Conservation (phyloP, 176 grass and related monocot genomes). For the Luzula sylvatica region DNA sequence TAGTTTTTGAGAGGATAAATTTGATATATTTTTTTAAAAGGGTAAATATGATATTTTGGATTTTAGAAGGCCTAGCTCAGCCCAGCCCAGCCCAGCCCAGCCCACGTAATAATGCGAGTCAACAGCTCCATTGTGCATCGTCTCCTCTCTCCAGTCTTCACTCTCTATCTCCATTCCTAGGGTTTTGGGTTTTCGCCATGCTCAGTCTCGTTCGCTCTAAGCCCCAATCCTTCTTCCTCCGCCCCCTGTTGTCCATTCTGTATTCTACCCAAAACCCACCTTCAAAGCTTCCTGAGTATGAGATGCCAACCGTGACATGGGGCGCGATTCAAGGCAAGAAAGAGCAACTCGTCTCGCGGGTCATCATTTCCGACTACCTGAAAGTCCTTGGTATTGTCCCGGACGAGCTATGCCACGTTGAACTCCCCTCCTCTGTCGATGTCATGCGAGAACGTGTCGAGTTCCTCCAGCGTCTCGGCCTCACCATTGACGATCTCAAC, state of each 20-base stretch:
- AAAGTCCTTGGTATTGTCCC: slow-evolving; percentile 67
- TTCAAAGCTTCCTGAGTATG: slow-evolving; percentile 67
- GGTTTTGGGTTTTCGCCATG: slow-evolving; percentile 10
- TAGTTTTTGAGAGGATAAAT: no score
- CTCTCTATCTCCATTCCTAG: not conserved
- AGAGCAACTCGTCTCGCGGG: slow-evolving; percentile 86
- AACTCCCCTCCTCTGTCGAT: slow-evolving; percentile 87
- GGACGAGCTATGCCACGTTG: slow-evolving; percentile 64
- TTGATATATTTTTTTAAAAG: no score
- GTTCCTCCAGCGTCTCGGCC: slow-evolving; percentile 83
- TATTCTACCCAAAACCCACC: slow-evolving; percentile 7
- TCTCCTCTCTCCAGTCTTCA: not conserved
- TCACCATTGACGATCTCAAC: slow-evolving; percentile 87
- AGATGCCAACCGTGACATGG: slow-evolving; percentile 95
- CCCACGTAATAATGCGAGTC: not conserved
- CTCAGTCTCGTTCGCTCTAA: slow-evolving; percentile 11
- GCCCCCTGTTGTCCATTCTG: not conserved
- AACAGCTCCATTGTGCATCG: not conserved
- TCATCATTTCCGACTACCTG: slow-evolving; percentile 90
- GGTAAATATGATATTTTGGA: no score
- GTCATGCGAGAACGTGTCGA: slow-evolving; percentile 92
- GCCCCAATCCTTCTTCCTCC: slow-evolving; percentile 6
- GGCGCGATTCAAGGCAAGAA: slow-evolving; percentile 80
- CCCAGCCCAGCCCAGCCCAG: not conserved
- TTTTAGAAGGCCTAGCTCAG: not conserved